Conservation (phyloP, 108 stramenopile species). For the Skeletonema marinoi region DNA sequence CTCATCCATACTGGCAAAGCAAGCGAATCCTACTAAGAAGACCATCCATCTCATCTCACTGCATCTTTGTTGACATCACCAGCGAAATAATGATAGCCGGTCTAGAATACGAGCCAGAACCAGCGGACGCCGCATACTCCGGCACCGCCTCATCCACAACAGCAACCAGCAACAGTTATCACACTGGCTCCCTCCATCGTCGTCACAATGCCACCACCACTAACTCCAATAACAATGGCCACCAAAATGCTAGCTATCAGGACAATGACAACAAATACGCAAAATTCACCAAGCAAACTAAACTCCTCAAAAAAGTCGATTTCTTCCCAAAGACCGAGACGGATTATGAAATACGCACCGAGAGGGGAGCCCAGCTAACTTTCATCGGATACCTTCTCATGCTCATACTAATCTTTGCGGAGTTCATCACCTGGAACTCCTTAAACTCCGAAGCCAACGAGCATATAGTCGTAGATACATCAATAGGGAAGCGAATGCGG, state of each 20-base stretch:
- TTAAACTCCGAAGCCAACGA: slow-evolving; percentile 58
- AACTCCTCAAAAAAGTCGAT: slow-evolving; percentile 52
- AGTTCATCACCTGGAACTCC: slow-evolving; percentile 51
- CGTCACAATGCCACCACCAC: slow-evolving; percentile 21
- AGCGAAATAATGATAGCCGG: slow-evolving; percentile 31
- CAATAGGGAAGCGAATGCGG: slow-evolving; percentile 84
- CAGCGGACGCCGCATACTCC: slow-evolving; percentile 5
- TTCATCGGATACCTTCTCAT: slow-evolving; percentile 62
- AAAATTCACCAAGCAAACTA: slow-evolving; percentile 30
- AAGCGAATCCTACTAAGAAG: too few species aligned
- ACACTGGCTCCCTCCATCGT: background rate
- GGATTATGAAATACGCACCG: slow-evolving; percentile 76
- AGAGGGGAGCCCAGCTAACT: slow-evolving; percentile 63
- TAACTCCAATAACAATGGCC: slow-evolving; percentile 6
- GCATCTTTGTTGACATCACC: too few species aligned
- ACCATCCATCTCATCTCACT: too few species aligned
- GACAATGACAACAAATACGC: slow-evolving; percentile 23
- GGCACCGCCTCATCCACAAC: slow-evolving; percentile 6
- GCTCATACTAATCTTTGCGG: slow-evolving; percentile 60
- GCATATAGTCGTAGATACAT: slow-evolving; percentile 77
- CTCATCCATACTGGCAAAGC: too few species aligned
- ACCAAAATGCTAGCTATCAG: slow-evolving; percentile 2
- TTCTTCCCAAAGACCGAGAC: slow-evolving; percentile 84
- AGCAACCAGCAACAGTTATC: slow-evolving; percentile 1
- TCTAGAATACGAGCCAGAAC: slow-evolving; percentile 42